Percentiles rank a stretch among this genome's conserved stretches.
These are phyloP conservation scores for Tripterygium wilfordii DNA, from an alignment of 177 flowering plant species.

Conservation along the genomic window DNA sequence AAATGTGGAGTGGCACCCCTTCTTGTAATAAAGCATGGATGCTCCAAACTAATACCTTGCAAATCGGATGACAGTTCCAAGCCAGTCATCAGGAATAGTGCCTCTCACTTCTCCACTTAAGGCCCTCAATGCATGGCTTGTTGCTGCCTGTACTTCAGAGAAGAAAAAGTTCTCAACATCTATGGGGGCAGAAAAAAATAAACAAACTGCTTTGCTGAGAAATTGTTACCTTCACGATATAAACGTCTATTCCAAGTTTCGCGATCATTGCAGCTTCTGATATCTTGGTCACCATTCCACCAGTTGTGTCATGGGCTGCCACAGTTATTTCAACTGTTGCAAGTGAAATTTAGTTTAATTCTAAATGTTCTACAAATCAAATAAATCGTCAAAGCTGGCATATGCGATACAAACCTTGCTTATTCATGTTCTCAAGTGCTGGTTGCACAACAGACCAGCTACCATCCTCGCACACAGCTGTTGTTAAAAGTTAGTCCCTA, in stretches of 20 bases:
- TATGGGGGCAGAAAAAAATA: neutral
- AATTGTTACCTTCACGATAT: conserved; percentile 70
- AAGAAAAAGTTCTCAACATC: too few relatives aligned
- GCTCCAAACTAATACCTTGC: conserved; percentile 1
- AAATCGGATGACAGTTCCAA: conserved; percentile 70
- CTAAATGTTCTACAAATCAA: neutral
- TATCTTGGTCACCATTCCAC: conserved; percentile 94
- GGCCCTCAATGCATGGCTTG: conserved; percentile 65
- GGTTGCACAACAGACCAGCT: conserved; percentile 82
- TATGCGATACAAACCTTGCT: conserved; percentile 45
- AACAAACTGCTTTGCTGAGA: neutral
- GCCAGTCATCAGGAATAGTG: conserved; percentile 77
- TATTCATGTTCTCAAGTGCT: conserved; percentile 27
- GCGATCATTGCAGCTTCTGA: conserved; percentile 94
- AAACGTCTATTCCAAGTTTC: conserved; percentile 85
- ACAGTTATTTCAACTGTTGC: conserved; percentile 69
- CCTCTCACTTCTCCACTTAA: conserved; percentile 56
- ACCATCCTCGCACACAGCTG: conserved; percentile 86
- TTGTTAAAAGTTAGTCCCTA: neutral
- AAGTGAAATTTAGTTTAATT: neutral
- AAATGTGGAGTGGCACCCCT: neutral
- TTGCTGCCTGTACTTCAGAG: conserved; percentile 57
- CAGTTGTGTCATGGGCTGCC: conserved; percentile 94
- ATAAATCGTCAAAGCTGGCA: neutral
- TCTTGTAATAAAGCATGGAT: neutral